Evolutionary conservation across 306 rosid genomes (phyloP).

Genomic region (Lathyrus aphaca): DNA sequence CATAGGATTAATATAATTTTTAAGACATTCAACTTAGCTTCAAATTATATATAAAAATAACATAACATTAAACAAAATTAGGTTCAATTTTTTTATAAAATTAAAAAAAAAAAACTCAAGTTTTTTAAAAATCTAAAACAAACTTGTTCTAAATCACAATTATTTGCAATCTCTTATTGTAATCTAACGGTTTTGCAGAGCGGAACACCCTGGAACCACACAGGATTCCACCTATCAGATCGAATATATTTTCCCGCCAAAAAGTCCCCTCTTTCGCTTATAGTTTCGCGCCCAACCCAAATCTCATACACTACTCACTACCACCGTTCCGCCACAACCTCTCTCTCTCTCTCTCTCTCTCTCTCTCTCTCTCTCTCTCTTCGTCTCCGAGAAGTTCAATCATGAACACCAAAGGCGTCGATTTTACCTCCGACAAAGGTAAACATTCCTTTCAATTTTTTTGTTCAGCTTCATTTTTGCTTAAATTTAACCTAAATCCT

Average conservation of each 20-base stretch:
- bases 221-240: not conserved
- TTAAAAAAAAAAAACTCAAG: too few species aligned
- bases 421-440: constrained; percentile 79
- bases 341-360: not conserved
- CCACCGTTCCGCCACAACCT: not conserved
- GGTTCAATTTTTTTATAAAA: too few species aligned
- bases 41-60: too few species aligned
- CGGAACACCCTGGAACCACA: not conserved
- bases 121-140: too few species aligned
- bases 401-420: constrained; percentile 56
- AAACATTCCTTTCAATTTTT: constrained; percentile 6
- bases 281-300: constrained; percentile 66
- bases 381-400: constrained; percentile 18
- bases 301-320: not conserved
- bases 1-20: too few species aligned
- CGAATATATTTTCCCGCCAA: constrained; percentile 85
- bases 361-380: not conserved
- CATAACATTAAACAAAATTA: too few species aligned
- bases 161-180: not conserved
- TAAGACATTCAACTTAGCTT: too few species aligned
- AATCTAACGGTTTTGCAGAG: not conserved
- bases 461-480: not conserved
- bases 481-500: not conserved
- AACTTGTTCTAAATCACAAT: not conserved
- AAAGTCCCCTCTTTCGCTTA: constrained; percentile 33